Base-by-base conservation (phyloP, 345 rosid genomes). In the Bretschneidera sinensis region DNA sequence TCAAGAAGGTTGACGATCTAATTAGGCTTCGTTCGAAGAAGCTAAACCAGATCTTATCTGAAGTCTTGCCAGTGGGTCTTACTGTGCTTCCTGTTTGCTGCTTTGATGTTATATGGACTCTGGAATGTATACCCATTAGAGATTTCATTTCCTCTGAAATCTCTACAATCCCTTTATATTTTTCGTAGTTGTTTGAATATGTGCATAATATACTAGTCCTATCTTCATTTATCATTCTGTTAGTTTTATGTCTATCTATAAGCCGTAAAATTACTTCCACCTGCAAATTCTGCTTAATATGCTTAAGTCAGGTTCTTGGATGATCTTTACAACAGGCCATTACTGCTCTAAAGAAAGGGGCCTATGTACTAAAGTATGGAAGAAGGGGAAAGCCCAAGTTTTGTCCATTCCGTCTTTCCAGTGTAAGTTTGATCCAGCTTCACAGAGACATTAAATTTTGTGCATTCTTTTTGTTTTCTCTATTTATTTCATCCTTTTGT, bases 341-440 rank as follows among this genome's bases (percentile, higher is more conserved):
- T 61, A 90, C 92, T 66, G 97, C 99, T 65, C 66, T 94, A 54
- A 94, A 90, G 75, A 94, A 94, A 66, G 99, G 99, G 53, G 92
- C 99, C 55, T 88, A 61, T 83, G 78, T 94, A 78, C 92, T 94
- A 4, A 94, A 94, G 78, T 94, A 94, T 73, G 97, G 99, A 68
- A 84, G 99, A 78, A 83, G 99, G 65, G 99, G 99, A 54, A 94
- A 88, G 69, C 99, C 99, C 61, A 94, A 94, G 78, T 90, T 86
- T 76, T 94, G 99, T 70, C 99, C 97, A 55, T 90, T 94, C 73
- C 95, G 95, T 60, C 99, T 94, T 74, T 88, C 99, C 33, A 90
- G 85, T 81, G 99, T 94, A 79, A 87, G 92, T 64, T 57, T 34
- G 28, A 6, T 66, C 28, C 43, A 49, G 24, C 49, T 24, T 9